A percentile compares a stretch with the other conserved stretches of the same genome.
Conservation (phyloP, 371 early-diverging fungal species). For the Rhizopus stolonifer region DNA sequence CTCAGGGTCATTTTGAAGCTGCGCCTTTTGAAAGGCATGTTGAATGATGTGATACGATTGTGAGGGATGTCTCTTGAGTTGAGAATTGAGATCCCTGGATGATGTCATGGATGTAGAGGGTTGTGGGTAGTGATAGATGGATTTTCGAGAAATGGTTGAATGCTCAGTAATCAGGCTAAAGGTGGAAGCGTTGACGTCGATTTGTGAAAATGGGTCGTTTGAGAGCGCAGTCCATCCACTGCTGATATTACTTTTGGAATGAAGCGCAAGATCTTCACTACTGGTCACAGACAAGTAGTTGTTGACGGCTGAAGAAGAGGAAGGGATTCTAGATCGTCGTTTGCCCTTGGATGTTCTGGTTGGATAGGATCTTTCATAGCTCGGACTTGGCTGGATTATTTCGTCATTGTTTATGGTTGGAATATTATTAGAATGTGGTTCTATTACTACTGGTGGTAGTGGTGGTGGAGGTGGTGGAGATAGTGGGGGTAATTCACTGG, state of each 20-base stretch:
- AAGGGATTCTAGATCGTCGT: neutral
- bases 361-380: neutral
- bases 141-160: constrained; percentile 27
- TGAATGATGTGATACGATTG: constrained; percentile 9
- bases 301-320: constrained; percentile 4
- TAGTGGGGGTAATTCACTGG: too few species aligned
- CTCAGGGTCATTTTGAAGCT: constrained; percentile 20
- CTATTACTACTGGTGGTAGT: too few species aligned
- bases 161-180: constrained; percentile 30
- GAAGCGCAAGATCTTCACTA: neutral
- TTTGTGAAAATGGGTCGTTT: constrained; percentile 29
- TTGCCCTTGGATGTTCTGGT: too few species aligned
- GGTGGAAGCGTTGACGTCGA: constrained; percentile 23
- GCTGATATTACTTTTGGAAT: constrained; percentile 11
- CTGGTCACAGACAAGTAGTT: constrained; percentile 1
- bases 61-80: neutral
- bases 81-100: neutral
- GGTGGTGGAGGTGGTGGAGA: too few species aligned
- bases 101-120: neutral
- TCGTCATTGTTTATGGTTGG: constrained; percentile 1
- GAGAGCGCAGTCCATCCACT: constrained; percentile 28
- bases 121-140: constrained; percentile 4
- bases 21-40: constrained; percentile 16
- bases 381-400: neutral
- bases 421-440: neutral